Conservation (phyloP, 495 filamentous ascomycete genomes). For the Cryomyces antarcticus region DNA sequence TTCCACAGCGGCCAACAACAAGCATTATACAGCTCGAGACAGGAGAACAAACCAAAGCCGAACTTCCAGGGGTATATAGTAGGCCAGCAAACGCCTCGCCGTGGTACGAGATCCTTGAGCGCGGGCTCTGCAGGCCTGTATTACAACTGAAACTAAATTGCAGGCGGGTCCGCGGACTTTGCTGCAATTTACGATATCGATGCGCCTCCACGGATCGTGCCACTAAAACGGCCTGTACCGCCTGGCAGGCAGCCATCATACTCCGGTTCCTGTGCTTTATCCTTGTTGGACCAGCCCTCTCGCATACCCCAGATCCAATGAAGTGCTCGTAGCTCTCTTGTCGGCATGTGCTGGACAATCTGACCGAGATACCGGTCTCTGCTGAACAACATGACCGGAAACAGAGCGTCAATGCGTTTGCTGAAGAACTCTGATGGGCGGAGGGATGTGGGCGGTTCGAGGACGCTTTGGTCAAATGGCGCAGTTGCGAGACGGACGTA, state of each 20-base stretch:
- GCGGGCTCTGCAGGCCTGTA: too few species aligned
- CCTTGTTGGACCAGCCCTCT: slow-evolving; percentile 12
- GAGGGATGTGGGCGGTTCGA: slow-evolving; percentile 3
- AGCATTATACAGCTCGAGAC: too few species aligned
- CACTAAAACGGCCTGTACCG: slow-evolving; percentile 15
- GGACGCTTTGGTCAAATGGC: slow-evolving; percentile 9
- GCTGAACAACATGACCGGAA: slow-evolving; percentile 3
- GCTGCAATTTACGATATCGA: too few species aligned
- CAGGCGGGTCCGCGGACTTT: too few species aligned
- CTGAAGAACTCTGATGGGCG: slow-evolving; percentile 5
- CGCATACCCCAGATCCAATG: slow-evolving; percentile 10
- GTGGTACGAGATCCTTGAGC: too few species aligned
- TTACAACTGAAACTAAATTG: too few species aligned
- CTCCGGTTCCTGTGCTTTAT: slow-evolving; percentile 9
- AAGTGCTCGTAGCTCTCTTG: slow-evolving; percentile 9
- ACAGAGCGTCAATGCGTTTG: slow-evolving; percentile 5
- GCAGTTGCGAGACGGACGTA: slow-evolving; percentile 10
- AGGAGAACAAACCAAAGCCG: too few species aligned
- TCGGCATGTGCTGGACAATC: slow-evolving; percentile 14
- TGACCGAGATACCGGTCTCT: slow-evolving; percentile 8
- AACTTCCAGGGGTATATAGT: too few species aligned
- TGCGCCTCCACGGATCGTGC: not conserved
- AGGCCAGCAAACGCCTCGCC: too few species aligned
- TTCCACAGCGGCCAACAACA: too few species aligned
- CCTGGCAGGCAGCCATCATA: slow-evolving; percentile 16